phyloP scores from a whole-genome alignment of 306 rosid species.

The Oemleria cerasiformis region DNA sequence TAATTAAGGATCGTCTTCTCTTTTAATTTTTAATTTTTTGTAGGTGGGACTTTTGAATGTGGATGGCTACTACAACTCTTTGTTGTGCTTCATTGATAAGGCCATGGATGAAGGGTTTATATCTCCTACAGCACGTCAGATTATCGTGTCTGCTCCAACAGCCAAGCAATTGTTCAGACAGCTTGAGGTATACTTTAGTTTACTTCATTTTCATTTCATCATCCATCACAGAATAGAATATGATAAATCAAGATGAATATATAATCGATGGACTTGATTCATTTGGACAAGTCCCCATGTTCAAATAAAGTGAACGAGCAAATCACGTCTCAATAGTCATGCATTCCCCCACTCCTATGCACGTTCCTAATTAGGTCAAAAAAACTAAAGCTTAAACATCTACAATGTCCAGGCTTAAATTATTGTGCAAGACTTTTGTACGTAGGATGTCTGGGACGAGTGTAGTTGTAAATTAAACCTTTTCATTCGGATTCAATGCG shows the following conservation, averaged over 20 bases:
- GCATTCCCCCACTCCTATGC: neutral
- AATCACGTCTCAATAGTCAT: neutral
- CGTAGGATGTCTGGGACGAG: too few relatives aligned
- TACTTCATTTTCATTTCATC: neutral
- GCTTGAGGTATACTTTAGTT: slow-evolving; percentile 57
- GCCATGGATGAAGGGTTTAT: slow-evolving; percentile 99
- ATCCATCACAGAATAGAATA: neutral
- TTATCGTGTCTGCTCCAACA: slow-evolving; percentile 94
- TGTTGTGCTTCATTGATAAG: slow-evolving; percentile 84
- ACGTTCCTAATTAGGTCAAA: too few relatives aligned
- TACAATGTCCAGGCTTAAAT: too few relatives aligned
- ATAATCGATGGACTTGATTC: neutral
- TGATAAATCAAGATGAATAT: neutral
- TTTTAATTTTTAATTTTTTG: slow-evolving; percentile 19
- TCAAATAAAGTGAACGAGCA: neutral
- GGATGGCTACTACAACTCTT: slow-evolving; percentile 91
- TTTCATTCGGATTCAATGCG: neutral
- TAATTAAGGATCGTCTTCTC: too few relatives aligned
- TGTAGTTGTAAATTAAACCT: neutral
- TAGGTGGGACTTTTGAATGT: slow-evolving; percentile 98
- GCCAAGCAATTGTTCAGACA: slow-evolving; percentile 77
- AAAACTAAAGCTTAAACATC: too few relatives aligned
- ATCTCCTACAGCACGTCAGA: slow-evolving; percentile 94
- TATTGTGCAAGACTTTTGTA: too few relatives aligned
- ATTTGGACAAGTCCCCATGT: neutral